Evolutionary conservation across 2,329 filamentous ascomycete genomes (phyloP).

Genomic region (Tolypocladium endophyticum): DNA sequence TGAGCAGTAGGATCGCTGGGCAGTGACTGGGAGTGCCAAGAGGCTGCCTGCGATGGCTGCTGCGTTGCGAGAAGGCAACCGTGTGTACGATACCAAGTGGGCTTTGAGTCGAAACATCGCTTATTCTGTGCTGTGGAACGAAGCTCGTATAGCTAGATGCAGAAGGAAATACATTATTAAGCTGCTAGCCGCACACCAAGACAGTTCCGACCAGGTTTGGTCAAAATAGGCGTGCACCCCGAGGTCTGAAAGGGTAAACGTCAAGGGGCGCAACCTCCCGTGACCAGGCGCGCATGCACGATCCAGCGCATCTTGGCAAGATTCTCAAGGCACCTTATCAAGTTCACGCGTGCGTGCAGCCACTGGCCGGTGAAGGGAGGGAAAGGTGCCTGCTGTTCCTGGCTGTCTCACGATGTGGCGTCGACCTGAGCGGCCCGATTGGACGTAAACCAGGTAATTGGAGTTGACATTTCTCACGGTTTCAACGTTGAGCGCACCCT

Average conservation of each 20-base stretch:
- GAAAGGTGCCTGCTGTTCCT: not conserved
- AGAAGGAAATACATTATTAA: not conserved
- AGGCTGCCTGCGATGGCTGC: not conserved
- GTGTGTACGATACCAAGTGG: not conserved
- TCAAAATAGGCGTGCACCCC: not conserved
- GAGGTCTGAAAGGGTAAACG: not conserved
- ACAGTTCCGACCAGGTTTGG: not conserved
- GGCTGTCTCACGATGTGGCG: not conserved
- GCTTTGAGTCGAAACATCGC: not conserved
- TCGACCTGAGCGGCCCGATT: not conserved
- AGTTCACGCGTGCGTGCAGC: not conserved
- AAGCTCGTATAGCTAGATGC: not conserved
- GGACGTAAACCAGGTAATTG: not conserved
- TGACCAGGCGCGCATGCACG: not conserved
- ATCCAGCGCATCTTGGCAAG: not conserved
- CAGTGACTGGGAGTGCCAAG: not conserved
- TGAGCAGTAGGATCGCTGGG: slow-evolving; percentile 17
- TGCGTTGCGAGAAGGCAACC: not conserved
- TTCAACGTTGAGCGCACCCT: not conserved
- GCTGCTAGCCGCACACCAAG: not conserved
- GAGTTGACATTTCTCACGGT: not conserved
- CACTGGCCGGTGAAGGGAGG: not conserved
- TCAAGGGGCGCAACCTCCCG: not conserved
- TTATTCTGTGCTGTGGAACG: not conserved
- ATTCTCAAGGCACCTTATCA: not conserved